These are phyloP conservation scores for Narthecium ossifragum DNA, from an alignment of 106 monocot species.

Conservation along the genomic window DNA sequence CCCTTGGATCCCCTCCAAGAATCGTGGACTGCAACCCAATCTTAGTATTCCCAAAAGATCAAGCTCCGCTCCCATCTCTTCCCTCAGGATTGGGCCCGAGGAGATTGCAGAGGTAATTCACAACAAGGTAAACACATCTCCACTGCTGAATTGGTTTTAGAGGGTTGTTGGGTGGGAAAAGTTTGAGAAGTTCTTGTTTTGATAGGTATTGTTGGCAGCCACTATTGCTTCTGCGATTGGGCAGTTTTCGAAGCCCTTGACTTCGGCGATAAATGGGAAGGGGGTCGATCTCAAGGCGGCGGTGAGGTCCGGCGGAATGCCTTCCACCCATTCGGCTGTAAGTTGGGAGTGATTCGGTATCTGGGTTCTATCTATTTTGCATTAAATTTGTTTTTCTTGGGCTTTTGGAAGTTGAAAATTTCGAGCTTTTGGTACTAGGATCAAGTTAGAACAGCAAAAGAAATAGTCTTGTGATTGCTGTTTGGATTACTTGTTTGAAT, in stretches of 20 bases:
- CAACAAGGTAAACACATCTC: slow-evolving; percentile 32
- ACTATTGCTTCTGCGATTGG: slow-evolving; percentile 35
- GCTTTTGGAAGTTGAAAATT: neutral
- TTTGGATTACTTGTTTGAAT: neutral
- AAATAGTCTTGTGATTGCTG: neutral
- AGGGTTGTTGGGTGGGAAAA: neutral
- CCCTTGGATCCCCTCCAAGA: too few species aligned
- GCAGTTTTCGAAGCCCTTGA: slow-evolving; percentile 51
- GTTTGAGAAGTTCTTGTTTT: neutral
- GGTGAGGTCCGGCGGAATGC: slow-evolving; percentile 58
- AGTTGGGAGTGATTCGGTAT: slow-evolving; percentile 1
- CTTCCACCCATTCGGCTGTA: slow-evolving; percentile 63
- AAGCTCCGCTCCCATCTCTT: slow-evolving; percentile 1
- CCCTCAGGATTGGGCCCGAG: slow-evolving; percentile 19
- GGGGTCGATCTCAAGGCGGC: slow-evolving; percentile 33
- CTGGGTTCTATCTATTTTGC: neutral
- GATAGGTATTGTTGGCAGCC: slow-evolving; percentile 50
- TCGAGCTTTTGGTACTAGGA: neutral
- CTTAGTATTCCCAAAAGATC: too few species aligned
- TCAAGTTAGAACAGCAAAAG: too few species aligned
- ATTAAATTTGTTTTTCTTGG: neutral
- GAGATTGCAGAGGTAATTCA: slow-evolving; percentile 33
- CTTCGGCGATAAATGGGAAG: slow-evolving; percentile 22
- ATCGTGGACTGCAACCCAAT: too few species aligned
- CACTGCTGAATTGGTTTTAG: neutral